Evolutionary conservation across 139 green algal species (phyloP).

Genomic region (Dunaliella primolecta): DNA sequence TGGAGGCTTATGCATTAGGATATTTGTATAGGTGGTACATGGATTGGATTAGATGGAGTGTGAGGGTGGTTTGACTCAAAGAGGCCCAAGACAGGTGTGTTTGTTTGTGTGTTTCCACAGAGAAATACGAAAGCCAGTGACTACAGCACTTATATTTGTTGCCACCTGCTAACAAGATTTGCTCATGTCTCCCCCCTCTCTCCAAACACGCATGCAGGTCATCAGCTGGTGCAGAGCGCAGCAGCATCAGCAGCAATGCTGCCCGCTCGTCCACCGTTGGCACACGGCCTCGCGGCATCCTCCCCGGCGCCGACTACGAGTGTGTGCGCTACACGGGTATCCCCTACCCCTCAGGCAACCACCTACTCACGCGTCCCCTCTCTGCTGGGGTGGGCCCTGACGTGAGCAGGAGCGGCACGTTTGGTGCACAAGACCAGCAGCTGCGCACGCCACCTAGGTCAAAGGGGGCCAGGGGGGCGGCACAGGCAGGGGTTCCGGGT

Average conservation of each 20-base stretch:
- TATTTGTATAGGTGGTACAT: too few relatives aligned
- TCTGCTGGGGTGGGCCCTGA: not conserved
- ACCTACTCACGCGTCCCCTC: not conserved
- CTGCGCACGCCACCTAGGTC: not conserved
- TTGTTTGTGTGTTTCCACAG: too few relatives aligned
- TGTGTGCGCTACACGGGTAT: not conserved
- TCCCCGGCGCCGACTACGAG: slow-evolving; percentile 4
- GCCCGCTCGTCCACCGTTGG: not conserved
- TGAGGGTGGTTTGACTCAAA: too few relatives aligned
- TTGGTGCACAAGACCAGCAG: not conserved
- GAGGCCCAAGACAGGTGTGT: too few relatives aligned
- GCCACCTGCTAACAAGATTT: too few relatives aligned
- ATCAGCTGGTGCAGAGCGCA: not conserved
- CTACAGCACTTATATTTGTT: too few relatives aligned
- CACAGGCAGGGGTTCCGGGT: not conserved
- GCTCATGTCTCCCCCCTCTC: not conserved
- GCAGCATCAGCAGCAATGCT: not conserved
- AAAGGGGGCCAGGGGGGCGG: not conserved
- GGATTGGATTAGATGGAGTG: too few relatives aligned
- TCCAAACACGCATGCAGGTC: not conserved
- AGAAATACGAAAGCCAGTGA: too few relatives aligned
- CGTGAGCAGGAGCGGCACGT: not conserved
- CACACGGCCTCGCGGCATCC: not conserved
- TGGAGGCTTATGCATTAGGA: too few relatives aligned
- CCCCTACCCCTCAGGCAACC: not conserved